These are phyloP conservation scores for Fistulinella cinereoalba DNA, from an alignment of 1,284 basidiomycete genomes.

Conservation along the genomic window DNA sequence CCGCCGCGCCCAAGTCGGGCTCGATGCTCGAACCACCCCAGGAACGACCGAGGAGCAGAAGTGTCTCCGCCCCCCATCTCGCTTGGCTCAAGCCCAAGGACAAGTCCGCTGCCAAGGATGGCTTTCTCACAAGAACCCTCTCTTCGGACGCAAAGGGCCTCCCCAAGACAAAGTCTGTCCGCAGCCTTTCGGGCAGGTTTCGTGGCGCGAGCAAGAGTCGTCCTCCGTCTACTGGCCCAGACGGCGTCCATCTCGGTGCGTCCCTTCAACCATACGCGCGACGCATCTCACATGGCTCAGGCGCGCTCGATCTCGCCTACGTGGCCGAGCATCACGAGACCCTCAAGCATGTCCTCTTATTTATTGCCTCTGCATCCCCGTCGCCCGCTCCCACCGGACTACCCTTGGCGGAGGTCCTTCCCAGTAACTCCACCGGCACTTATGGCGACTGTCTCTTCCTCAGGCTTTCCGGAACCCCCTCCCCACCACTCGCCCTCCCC, in stretches of 20 bases:
- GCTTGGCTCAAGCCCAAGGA: conserved; percentile 55
- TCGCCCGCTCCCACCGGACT: conserved; percentile 14
- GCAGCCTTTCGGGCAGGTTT: conserved; percentile 21
- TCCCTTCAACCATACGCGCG: neutral
- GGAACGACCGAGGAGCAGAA: conserved; percentile 51
- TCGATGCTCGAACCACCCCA: conserved; percentile 21
- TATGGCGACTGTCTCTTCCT: conserved; percentile 57
- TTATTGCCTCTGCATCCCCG: conserved; percentile 37
- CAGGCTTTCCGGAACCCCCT: conserved; percentile 52
- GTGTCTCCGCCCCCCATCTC: conserved; percentile 69
- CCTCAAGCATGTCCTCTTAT: conserved; percentile 71
- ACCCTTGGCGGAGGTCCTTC: conserved; percentile 57
- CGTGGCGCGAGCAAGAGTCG: conserved; percentile 21
- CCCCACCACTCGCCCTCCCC: conserved; percentile 64
- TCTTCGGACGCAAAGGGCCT: conserved; percentile 18
- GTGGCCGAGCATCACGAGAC: conserved; percentile 85
- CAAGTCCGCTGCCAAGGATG: conserved; percentile 18
- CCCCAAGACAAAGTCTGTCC: conserved; percentile 14
- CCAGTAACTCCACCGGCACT: conserved; percentile 38
- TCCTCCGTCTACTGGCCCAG: conserved; percentile 12
- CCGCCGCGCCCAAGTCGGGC: conserved; percentile 4
- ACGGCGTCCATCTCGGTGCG: conserved; percentile 20
- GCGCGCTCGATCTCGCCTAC: conserved; percentile 60
- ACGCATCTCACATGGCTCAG: conserved; percentile 17
- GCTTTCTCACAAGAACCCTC: conserved; percentile 7